These are phyloP conservation scores for Dothiorella sarmentorum DNA, from an alignment of 2,329 filamentous ascomycete species.

Conservation along the genomic window DNA sequence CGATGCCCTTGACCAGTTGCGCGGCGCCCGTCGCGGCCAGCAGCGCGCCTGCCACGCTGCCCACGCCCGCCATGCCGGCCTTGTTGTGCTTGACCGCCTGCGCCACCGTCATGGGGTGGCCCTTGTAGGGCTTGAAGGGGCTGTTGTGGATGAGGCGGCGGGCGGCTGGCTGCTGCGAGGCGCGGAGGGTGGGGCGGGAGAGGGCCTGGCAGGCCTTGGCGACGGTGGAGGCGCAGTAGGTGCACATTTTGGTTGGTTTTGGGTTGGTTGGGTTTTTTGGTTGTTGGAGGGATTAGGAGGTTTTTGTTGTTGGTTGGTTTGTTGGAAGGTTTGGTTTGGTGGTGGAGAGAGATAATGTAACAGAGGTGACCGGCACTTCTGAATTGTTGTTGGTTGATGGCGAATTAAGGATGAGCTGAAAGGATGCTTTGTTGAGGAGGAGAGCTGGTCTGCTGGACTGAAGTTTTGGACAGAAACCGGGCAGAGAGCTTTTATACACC, in stretches of 20 bases:
- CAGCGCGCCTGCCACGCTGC: background rate
- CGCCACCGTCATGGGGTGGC: background rate
- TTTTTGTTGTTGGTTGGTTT: background rate
- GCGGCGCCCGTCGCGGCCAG: background rate
- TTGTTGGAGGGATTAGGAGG: no score
- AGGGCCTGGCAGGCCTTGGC: background rate
- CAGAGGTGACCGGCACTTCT: constrained; percentile 9
- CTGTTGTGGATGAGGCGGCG: constrained; percentile 6
- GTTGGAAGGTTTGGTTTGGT: background rate
- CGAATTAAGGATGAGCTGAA: background rate
- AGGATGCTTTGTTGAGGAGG: background rate
- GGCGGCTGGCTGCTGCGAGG: background rate
- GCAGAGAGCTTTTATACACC: background rate
- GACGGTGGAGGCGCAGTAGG: background rate
- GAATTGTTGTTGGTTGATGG: no score
- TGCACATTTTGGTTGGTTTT: background rate
- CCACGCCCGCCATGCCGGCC: background rate
- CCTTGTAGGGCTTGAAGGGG: constrained; percentile 5
- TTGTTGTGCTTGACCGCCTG: constrained; percentile 3
- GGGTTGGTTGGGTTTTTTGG: no score
- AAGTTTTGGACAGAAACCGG: background rate
- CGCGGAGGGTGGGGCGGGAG: background rate
- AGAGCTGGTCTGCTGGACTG: background rate
- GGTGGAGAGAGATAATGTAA: background rate
- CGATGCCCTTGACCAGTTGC: background rate